Conservation (phyloP, 371 early-diverging fungal species). For the Gilbertella persicaria region DNA sequence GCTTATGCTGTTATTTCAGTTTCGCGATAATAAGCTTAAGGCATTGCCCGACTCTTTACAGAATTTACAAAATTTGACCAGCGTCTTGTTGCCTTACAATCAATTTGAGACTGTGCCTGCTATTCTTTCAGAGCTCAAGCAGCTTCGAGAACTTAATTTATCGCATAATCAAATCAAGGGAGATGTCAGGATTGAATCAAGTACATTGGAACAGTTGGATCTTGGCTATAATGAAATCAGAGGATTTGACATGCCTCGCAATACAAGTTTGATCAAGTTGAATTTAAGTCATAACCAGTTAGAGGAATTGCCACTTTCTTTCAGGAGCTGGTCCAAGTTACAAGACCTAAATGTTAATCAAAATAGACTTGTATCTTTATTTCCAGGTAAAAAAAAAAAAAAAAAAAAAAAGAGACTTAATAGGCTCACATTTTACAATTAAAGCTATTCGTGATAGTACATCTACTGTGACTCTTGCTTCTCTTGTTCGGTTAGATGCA, state of each 20-base stretch:
- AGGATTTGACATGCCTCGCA: neutral
- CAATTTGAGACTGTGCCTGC: conserved; percentile 48
- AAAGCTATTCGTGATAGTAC: conserved; percentile 8
- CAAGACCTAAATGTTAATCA: conserved; percentile 53
- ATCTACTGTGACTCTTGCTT: conserved; percentile 24
- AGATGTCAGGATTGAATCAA: conserved; percentile 32
- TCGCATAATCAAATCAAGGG: conserved; percentile 47
- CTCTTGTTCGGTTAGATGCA: conserved; percentile 59
- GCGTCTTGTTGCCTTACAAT: conserved; percentile 53
- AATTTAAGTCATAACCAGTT: conserved; percentile 60
- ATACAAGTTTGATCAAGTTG: conserved; percentile 33
- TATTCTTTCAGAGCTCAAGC: conserved; percentile 34
- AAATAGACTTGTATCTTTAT: conserved; percentile 40
- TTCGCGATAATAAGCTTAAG: conserved; percentile 57
- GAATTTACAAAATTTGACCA: conserved; percentile 44
- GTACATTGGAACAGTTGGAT: conserved; percentile 57
- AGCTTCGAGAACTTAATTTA: conserved; percentile 52
- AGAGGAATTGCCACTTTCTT: conserved; percentile 38
- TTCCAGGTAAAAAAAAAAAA: conserved; percentile 23
- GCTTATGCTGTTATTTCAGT: too few relatives aligned
- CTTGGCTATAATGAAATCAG: conserved; percentile 63
- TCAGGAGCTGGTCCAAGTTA: conserved; percentile 40
- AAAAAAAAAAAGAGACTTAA: neutral
- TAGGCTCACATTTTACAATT: neutral
- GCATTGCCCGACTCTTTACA: conserved; percentile 51